A percentile compares a stretch with the other conserved stretches of the same genome.
phyloP scores from a whole-genome alignment of 2,329 filamentous ascomycete species.

The Scedosporium dehoogii region DNA sequence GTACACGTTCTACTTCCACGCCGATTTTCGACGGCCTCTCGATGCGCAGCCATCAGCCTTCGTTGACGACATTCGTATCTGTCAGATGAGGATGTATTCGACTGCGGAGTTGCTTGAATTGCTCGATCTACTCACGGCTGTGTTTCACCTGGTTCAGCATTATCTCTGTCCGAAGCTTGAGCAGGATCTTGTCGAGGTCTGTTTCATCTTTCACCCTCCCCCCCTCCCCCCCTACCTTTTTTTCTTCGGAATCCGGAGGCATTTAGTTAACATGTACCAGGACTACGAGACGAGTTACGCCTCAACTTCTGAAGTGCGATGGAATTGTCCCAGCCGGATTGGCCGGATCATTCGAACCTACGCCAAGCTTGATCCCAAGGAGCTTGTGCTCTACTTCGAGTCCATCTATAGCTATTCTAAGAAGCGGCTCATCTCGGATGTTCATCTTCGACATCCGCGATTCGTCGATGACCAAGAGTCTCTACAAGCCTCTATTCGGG shows the following conservation, averaged over 20 bases:
- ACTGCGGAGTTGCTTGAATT: constrained; percentile 34
- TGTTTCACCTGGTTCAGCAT: constrained; percentile 32
- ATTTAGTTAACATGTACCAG: background rate
- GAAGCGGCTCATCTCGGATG: constrained; percentile 30
- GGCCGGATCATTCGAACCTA: constrained; percentile 32
- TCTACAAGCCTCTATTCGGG: constrained; percentile 27
- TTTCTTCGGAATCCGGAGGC: too few relatives aligned
- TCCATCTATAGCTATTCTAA: constrained; percentile 35
- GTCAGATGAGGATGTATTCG: constrained; percentile 32
- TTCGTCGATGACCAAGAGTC: constrained; percentile 37
- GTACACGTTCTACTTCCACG: constrained; percentile 42
- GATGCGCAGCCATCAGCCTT: constrained; percentile 10
- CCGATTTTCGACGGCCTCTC: constrained; percentile 18
- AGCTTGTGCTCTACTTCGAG: constrained; percentile 39
- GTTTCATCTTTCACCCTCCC: constrained; percentile 9
- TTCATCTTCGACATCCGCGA: constrained; percentile 27
- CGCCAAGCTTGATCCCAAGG: constrained; percentile 38
- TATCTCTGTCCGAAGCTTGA: constrained; percentile 37
- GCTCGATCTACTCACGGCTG: constrained; percentile 33
- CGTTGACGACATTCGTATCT: constrained; percentile 29
- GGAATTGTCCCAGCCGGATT: constrained; percentile 26
- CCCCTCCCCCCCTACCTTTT: background rate
- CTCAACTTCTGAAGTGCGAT: constrained; percentile 10
- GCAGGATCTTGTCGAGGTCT: constrained; percentile 23
- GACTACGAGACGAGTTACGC: background rate